Evolutionary conservation across 2,329 filamentous ascomycete species (phyloP), one percentile per base, ranked within the genome.

Genomic region (Phialocephala subalpina): DNA sequence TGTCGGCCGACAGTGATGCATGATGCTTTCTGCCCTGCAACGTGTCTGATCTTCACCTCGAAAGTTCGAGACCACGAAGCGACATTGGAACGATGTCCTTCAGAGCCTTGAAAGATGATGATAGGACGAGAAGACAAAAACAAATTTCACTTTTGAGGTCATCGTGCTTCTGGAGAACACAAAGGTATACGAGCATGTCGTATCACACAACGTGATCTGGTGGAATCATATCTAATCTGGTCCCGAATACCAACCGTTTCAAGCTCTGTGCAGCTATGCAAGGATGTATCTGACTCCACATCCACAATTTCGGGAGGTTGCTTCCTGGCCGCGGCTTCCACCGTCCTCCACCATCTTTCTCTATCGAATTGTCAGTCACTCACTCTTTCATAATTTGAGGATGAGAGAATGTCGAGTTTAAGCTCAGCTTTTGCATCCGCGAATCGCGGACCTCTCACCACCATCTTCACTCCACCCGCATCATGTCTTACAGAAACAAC

Each of bases 371-470:
- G 3, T 25, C 45, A 22, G 29, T 33, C 45, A 12, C n/a, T 33
- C 45, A 12, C n/a, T 49, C 20, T 49, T 25, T 49, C 45, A 49
- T 25, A 16, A n/a, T n/a, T 16, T 6, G 40, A 42, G 40, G 40
- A n/a, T n/a, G 40, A 42, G 40, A 42, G 16, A 16, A 18, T 42
- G 4, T 29, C 22, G 12, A 38, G 36, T 35, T 35, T 60, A 8
- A 55, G 42, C 55, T 63, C 53, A 33, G 56, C 61, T 8, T 67
- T 67, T 25, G 52, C 58, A 14, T 58, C 27, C 8, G 61, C 65
- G 14, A 67, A 67, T 38, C 64, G 67, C 16, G 66, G 66, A 1
- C 49, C 68, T 27, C 40, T 70, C 12, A 70, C 61, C 5, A 62
- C 63, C 25, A 65, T 69, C 16, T 70, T 60, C 35, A 65, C 55